Conservation (phyloP, 257 asterid genomes). For the Forsythia viridissima region DNA sequence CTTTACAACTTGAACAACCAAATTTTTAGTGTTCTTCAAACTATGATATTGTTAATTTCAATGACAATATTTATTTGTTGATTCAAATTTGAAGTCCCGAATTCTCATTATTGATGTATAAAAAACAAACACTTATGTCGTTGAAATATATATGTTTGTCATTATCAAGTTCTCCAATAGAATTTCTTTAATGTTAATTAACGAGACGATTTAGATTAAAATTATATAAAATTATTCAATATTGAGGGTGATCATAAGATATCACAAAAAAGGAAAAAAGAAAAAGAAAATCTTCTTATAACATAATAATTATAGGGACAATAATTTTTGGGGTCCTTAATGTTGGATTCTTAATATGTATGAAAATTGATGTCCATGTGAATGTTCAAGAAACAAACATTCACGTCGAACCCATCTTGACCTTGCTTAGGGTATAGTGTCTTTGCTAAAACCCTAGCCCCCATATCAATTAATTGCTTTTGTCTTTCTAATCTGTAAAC, state of each 20-base stretch:
- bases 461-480: conserved; percentile 62
- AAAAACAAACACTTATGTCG: too few species aligned
- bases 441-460: conserved; percentile 59
- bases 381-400: conserved; percentile 87
- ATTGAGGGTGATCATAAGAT: background rate
- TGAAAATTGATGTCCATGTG: conserved; percentile 47
- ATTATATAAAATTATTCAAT: background rate
- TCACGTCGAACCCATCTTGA: conserved; percentile 75
- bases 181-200: background rate
- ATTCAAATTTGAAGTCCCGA: too few species aligned
- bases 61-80: too few species aligned
- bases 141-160: background rate
- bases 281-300: background rate
- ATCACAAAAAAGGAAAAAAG: background rate
- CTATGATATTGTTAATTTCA: too few species aligned
- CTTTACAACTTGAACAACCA: too few species aligned
- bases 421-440: conserved; percentile 58
- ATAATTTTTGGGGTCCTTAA: background rate
- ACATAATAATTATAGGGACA: background rate
- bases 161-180: too few species aligned
- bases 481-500: conserved; percentile 43
- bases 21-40: too few species aligned
- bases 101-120: too few species aligned
- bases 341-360: background rate
- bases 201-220: background rate